Conservation (phyloP, 2,329 filamentous ascomycete species). For the Venturia carpophila region DNA sequence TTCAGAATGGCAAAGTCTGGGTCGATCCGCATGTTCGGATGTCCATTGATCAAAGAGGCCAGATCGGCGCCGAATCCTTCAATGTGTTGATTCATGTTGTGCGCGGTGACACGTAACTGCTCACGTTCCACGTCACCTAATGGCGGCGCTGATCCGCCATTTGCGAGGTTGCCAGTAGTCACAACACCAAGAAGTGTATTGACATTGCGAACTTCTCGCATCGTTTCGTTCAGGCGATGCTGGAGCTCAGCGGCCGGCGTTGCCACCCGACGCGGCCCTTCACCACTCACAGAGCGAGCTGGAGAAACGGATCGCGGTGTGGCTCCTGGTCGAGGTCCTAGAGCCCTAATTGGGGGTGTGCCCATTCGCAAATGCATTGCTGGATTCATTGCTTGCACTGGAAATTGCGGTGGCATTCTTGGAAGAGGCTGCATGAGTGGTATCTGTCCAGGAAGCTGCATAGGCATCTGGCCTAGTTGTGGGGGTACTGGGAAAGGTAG, state of each 20-base stretch:
- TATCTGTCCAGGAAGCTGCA: conserved; percentile 8
- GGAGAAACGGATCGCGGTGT: conserved; percentile 15
- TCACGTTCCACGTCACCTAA: conserved; percentile 2
- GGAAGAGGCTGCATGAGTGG: conserved; percentile 11
- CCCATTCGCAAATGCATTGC: conserved; percentile 12
- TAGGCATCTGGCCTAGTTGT: background rate
- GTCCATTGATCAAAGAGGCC: conserved; percentile 10
- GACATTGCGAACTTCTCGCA: conserved; percentile 14
- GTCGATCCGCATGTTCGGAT: conserved; percentile 11
- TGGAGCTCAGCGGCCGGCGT: conserved; percentile 17
- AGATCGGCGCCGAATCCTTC: conserved; percentile 15
- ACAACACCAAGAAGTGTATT: conserved; percentile 12
- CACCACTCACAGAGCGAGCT: conserved; percentile 15
- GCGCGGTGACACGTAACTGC: conserved; percentile 2
- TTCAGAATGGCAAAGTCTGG: conserved; percentile 12
- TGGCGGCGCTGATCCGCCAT: conserved; percentile 4
- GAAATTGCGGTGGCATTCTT: conserved; percentile 9
- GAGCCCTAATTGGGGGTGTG: conserved; percentile 4
- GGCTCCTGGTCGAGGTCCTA: conserved; percentile 1
- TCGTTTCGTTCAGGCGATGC: conserved; percentile 11
- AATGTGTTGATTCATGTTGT: conserved; percentile 16
- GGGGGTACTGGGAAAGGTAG: conserved; percentile 3
- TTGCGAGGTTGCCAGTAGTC: conserved; percentile 7
- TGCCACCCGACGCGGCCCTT: conserved; percentile 13
- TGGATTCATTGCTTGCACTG: conserved; percentile 3